Conservation (phyloP, 176 grass and related monocot species). For the Phoenix dactylifera region DNA sequence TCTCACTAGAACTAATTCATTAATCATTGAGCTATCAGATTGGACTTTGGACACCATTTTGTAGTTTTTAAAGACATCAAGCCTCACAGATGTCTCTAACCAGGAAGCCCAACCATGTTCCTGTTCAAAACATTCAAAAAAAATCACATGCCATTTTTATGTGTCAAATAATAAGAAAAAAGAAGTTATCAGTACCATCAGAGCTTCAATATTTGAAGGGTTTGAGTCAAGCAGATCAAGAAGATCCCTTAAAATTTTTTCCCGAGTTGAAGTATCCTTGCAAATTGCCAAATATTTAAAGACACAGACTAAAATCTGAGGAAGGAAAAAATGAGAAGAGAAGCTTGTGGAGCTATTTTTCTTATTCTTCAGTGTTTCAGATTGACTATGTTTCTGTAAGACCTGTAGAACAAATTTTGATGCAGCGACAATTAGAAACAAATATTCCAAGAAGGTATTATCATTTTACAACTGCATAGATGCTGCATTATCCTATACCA, state of each 20-base stretch:
- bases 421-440: background rate
- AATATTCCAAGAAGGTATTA: background rate
- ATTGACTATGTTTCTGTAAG: conserved; percentile 60
- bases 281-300: conserved; percentile 88
- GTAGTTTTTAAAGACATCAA: conserved; percentile 13
- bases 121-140: conserved; percentile 2
- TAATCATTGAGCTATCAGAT: background rate
- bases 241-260: conserved; percentile 74
- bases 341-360: conserved; percentile 32
- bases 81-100: conserved; percentile 18
- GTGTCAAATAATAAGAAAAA: too few relatives aligned
- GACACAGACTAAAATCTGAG: conserved; percentile 90
- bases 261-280: conserved; percentile 63
- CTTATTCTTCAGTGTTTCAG: conserved; percentile 48
- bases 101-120: conserved; percentile 20
- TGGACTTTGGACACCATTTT: background rate
- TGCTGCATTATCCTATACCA: too few relatives aligned
- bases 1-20: too few relatives aligned
- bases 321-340: conserved; percentile 70
- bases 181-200: conserved; percentile 49
- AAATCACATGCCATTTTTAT: too few relatives aligned
- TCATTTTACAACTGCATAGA: too few relatives aligned
- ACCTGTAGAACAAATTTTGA: conserved; percentile 54
- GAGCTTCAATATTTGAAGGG: conserved; percentile 74
- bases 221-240: conserved; percentile 85